These are phyloP conservation scores for Nephelium lappaceum DNA, from an alignment of 345 rosid genomes.

Conservation along the genomic window DNA sequence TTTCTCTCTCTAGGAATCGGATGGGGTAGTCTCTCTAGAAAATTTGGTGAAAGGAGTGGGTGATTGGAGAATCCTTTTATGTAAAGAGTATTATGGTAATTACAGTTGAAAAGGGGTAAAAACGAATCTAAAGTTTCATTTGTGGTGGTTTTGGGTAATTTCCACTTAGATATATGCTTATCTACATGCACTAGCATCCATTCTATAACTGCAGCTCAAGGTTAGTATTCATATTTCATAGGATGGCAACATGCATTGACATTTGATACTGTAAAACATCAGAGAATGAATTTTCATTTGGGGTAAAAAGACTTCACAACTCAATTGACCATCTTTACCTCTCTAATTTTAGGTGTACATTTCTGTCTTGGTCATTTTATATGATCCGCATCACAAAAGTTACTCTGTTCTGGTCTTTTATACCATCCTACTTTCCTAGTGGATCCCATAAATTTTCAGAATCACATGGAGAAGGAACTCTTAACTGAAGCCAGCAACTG, in stretches of 20 bases:
- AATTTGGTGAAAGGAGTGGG: too few species aligned
- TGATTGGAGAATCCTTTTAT: too few species aligned
- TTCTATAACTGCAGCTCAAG: neutral
- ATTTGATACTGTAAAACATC: neutral
- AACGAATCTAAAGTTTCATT: too few species aligned
- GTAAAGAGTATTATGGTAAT: too few species aligned
- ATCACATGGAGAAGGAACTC: neutral
- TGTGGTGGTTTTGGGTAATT: too few species aligned
- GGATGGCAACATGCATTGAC: neutral
- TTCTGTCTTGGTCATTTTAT: neutral
- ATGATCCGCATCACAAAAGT: too few species aligned
- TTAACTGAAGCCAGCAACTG: neutral
- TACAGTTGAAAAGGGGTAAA: too few species aligned
- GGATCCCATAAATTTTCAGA: neutral
- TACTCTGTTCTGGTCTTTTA: neutral
- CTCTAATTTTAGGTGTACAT: neutral
- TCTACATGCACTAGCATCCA: too few species aligned
- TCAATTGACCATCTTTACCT: neutral
- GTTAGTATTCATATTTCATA: neutral
- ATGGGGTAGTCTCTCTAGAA: too few species aligned
- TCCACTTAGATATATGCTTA: too few species aligned
- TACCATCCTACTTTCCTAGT: neutral
- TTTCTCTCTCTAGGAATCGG: too few species aligned
- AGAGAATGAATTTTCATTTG: neutral
- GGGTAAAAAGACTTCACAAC: neutral